Percentiles rank a stretch among this genome's conserved stretches.
phyloP scores from a whole-genome alignment of 192 early-diverging fungal species.

The Thamnidium elegans region DNA sequence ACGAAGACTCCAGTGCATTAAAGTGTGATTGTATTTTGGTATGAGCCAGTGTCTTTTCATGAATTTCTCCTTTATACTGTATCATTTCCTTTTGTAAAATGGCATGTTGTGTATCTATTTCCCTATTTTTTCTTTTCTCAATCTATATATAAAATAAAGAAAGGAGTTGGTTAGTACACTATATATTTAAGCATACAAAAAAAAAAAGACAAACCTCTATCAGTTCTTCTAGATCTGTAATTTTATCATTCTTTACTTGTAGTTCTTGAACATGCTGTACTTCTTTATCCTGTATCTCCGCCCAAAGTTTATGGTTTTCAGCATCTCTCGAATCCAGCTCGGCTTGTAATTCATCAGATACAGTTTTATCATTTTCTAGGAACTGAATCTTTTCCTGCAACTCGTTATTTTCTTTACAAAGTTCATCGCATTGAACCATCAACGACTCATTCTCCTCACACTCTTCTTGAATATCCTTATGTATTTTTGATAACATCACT shows the following conservation, averaged over 20 bases:
- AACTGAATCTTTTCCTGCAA: conserved; percentile 2
- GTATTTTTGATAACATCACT: conserved; percentile 11
- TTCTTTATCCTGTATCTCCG: background rate
- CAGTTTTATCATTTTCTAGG: conserved; percentile 1
- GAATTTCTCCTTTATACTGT: background rate
- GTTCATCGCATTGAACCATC: conserved; percentile 10
- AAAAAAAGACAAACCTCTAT: background rate
- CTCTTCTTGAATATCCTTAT: conserved; percentile 10
- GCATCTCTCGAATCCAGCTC: background rate
- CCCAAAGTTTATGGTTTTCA: background rate
- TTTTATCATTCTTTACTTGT: background rate
- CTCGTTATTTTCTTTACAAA: conserved; percentile 6
- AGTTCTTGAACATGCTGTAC: background rate
- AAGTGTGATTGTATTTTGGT: background rate
- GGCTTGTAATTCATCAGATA: conserved; percentile 7
- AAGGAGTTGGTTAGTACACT: background rate
- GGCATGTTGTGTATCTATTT: background rate
- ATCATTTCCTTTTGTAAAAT: background rate
- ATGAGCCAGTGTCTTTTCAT: background rate
- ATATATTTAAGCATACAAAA: too few species aligned
- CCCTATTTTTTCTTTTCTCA: background rate
- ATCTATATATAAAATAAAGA: background rate
- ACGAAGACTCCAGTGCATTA: background rate
- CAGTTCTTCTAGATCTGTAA: background rate
- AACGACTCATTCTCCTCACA: background rate